phyloP scores from a whole-genome alignment of 768 basidiomycete species.

The Porpolomopsis calyptriformis region DNA sequence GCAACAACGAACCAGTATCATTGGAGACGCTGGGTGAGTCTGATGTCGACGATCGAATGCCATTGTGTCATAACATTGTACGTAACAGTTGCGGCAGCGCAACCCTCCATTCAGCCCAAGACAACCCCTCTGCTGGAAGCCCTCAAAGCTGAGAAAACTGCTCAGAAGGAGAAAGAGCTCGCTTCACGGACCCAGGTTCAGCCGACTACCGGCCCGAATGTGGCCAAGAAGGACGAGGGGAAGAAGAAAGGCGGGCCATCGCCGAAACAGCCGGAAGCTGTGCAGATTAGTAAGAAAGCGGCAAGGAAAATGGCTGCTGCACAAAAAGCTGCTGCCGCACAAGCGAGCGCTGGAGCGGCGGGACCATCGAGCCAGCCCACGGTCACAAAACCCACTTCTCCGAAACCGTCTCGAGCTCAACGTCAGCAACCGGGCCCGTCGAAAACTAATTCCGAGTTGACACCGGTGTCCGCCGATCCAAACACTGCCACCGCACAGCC shows the following conservation, averaged over 20 bases:
- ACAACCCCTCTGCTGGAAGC: slow-evolving; percentile 91
- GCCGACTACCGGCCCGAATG: slow-evolving; percentile 17
- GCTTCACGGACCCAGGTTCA: slow-evolving; percentile 64
- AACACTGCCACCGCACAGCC: slow-evolving; percentile 4
- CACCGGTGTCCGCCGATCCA: background rate
- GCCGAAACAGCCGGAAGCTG: slow-evolving; percentile 8
- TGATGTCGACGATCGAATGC: background rate
- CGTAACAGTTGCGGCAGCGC: slow-evolving; percentile 50
- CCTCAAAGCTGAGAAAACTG: slow-evolving; percentile 72
- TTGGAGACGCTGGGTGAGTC: slow-evolving; percentile 54
- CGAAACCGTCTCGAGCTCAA: slow-evolving; percentile 2
- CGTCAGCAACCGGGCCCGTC: slow-evolving; percentile 7
- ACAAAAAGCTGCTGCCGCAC: slow-evolving; percentile 13
- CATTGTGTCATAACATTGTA: background rate
- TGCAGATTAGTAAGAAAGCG: slow-evolving; percentile 10
- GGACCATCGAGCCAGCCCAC: background rate
- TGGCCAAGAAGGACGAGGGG: slow-evolving; percentile 28
- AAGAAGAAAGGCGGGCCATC: slow-evolving; percentile 21
- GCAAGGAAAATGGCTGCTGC: slow-evolving; percentile 13
- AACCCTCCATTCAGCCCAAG: slow-evolving; percentile 52
- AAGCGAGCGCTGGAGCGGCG: background rate
- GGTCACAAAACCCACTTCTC: slow-evolving; percentile 1
- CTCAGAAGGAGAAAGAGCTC: slow-evolving; percentile 61
- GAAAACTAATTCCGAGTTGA: too few species aligned
- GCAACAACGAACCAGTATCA: slow-evolving; percentile 43